A percentile compares a stretch with the other conserved stretches of the same genome.
Conservation (phyloP, 208 protist genomes). For the Acanthamoeba sp. region DNA sequence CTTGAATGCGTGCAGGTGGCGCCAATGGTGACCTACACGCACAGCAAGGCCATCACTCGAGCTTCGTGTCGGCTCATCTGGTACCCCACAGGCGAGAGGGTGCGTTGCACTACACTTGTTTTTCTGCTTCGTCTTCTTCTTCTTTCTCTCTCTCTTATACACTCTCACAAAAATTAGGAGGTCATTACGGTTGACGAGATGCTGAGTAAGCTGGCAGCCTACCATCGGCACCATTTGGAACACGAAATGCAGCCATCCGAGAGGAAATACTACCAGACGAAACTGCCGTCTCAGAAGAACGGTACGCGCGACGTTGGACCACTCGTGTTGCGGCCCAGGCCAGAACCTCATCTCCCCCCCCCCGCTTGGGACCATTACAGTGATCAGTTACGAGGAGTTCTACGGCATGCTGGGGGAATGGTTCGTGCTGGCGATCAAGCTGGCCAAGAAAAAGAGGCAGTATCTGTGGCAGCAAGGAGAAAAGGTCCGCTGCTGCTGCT, state of each 20-base stretch:
- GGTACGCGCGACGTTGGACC: too few species aligned
- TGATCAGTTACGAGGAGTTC: slow-evolving; percentile 57
- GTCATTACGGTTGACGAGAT: background rate
- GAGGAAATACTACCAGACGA: background rate
- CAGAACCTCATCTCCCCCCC: too few species aligned
- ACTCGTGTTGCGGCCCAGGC: too few species aligned
- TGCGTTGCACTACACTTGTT: background rate
- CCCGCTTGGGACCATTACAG: background rate
- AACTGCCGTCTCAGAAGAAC: background rate
- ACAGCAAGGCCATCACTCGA: slow-evolving; percentile 61
- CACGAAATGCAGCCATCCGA: background rate
- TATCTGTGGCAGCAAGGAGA: slow-evolving; percentile 64
- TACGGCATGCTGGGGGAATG: slow-evolving; percentile 54
- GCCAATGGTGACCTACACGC: slow-evolving; percentile 59
- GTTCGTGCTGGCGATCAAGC: slow-evolving; percentile 61
- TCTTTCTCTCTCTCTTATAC: too few species aligned
- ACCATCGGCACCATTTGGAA: slow-evolving; percentile 29
- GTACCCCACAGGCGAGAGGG: slow-evolving; percentile 19
- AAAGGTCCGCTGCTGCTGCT: background rate
- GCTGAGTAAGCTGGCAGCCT: slow-evolving; percentile 14
- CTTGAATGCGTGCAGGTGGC: background rate
- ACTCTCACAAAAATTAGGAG: background rate
- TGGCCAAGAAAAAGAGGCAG: slow-evolving; percentile 67
- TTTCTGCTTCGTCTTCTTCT: too few species aligned
- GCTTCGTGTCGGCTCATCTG: slow-evolving; percentile 45